Base-by-base conservation (phyloP, 2,329 filamentous ascomycete genomes). In the Pseudocercospora fuligena region DNA sequence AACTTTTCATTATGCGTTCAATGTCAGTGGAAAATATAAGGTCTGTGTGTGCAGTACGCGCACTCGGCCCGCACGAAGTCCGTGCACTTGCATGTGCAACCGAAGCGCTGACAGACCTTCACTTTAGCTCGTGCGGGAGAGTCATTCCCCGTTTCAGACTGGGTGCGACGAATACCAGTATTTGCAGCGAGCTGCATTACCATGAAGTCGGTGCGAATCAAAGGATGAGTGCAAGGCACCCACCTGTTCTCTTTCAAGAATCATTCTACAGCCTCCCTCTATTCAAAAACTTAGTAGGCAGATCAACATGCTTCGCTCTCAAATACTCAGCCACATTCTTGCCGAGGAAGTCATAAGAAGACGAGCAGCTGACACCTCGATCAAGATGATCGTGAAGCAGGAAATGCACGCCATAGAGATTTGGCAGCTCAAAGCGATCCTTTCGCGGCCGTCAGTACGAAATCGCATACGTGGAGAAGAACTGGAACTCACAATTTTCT, bases 311-410 rank as follows among this genome's bases (percentile, higher is more conserved):
- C 47, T 69, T 73, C 47, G 70, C 64, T 16, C 76, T 66, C 57
- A 78, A 19, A 51, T 71, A 78, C 68, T 78, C 76, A 2, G 74
- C 76, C 14, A 76, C 73, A 68, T 77, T 77, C 71, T 78, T 78
- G 4, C 75, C 76, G 43, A 78, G 61, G 19, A 75, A 73, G 57
- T 78, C 76, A 54, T 74, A 74, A 8, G 71, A 68, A n/a, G 69
- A 70, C 27, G 74, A 74, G 57, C 74, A 76, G 46, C 72, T 75
- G 27, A 77, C 75, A 14, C 75, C 76, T 2, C 76, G 71, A 65
- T 77, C 76, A 19, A 78, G 70, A 64, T 77, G 74, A 53, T 77
- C 75, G 47, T 75, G 73, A 16, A 78, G 69, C 19, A 78, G 66
- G 67, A 78, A 78, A 57, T 78, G 76, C 19, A 78, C 76, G 3